Conservation (phyloP, 306 rosid genomes). For the Rosa chinensis region DNA sequence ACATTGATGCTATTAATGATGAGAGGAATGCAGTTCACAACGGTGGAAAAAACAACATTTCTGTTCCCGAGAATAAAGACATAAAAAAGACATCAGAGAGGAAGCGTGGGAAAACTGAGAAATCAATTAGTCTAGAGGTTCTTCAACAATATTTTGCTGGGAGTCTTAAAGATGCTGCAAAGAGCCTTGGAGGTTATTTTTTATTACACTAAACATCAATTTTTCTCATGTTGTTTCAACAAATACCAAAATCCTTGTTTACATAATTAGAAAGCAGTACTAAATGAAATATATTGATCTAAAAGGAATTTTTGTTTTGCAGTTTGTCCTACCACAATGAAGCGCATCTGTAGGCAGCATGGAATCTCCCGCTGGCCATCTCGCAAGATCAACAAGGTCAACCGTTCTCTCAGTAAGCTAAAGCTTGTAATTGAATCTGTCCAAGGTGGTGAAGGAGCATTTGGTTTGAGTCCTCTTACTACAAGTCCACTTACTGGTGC, state of each 20-base stretch:
- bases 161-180: slow-evolving; percentile 95
- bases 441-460: slow-evolving; percentile 77
- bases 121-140: slow-evolving; percentile 77
- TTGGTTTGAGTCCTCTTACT: slow-evolving; percentile 55
- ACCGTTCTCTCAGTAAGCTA: slow-evolving; percentile 75
- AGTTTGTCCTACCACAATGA: slow-evolving; percentile 98
- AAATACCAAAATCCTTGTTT: slow-evolving; percentile 11
- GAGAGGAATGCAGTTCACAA: slow-evolving; percentile 34
- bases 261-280: neutral
- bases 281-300: slow-evolving; percentile 20
- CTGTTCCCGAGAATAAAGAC: slow-evolving; percentile 46
- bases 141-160: slow-evolving; percentile 81
- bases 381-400: slow-evolving; percentile 86
- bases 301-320: slow-evolving; percentile 30
- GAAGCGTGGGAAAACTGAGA: slow-evolving; percentile 89
- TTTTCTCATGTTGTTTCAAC: slow-evolving; percentile 9
- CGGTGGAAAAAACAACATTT: slow-evolving; percentile 33
- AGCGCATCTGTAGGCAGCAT: slow-evolving; percentile 90
- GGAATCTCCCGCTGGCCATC: slow-evolving; percentile 97
- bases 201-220: slow-evolving; percentile 10
- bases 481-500: slow-evolving; percentile 49
- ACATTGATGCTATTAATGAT: slow-evolving; percentile 28
- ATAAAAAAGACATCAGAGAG: slow-evolving; percentile 58
- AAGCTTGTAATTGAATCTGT: slow-evolving; percentile 82
- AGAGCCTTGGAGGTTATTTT: slow-evolving; percentile 85